Conservation (phyloP, 208 protist genomes). For the Porcisia deanei region DNA sequence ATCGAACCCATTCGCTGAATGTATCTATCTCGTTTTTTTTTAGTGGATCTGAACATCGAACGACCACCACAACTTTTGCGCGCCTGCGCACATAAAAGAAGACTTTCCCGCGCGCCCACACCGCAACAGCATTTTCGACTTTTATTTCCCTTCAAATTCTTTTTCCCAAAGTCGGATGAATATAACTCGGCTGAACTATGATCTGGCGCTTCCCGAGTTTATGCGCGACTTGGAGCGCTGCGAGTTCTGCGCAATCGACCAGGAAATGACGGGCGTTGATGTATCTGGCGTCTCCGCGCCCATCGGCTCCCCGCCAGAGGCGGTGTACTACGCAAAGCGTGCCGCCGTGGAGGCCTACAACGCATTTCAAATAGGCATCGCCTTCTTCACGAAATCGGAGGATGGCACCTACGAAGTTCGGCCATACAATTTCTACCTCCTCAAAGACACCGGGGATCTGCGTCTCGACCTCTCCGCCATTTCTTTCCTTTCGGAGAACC, state of each 20-base stretch:
- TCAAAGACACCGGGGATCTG: slow-evolving; percentile 46
- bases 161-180: slow-evolving; percentile 33
- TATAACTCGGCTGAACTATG: slow-evolving; percentile 43
- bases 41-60: no score
- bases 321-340: slow-evolving; percentile 47
- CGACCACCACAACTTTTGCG: no score
- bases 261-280: slow-evolving; percentile 85
- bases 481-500: slow-evolving; percentile 44
- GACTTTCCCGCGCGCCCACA: no score
- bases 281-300: slow-evolving; percentile 15
- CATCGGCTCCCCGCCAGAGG: slow-evolving; percentile 30
- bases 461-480: slow-evolving; percentile 34
- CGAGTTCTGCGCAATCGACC: slow-evolving; percentile 72
- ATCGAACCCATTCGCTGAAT: no score
- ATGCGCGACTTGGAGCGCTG: slow-evolving; percentile 40
- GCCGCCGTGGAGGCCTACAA: slow-evolving; percentile 50
- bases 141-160: neutral
- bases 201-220: slow-evolving; percentile 54
- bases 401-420: slow-evolving; percentile 54
- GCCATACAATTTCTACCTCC: slow-evolving; percentile 80
- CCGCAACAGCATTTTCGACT: neutral
- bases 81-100: no score
- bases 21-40: no score
- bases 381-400: slow-evolving; percentile 52
- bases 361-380: slow-evolving; percentile 80